Base-by-base conservation (phyloP, 148 eudicot genomes). In the Vaccinium myrtillus region DNA sequence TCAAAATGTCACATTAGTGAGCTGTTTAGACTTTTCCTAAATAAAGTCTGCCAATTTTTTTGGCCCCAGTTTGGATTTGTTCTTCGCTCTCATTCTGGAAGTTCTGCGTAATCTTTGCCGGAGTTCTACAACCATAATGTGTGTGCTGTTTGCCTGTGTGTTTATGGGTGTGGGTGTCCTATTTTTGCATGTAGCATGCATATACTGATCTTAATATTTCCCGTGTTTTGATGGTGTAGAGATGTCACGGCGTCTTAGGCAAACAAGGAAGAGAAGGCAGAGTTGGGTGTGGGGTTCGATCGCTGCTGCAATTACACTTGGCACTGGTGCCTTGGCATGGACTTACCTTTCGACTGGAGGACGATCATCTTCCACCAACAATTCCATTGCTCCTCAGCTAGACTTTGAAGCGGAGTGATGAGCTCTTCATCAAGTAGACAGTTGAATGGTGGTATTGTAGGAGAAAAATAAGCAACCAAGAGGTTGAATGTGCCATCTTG, bases 251-350 rank as follows among this genome's bases (percentile, higher is more conserved):
- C 91, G 85, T 65, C 90, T 92, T 78, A 89, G 99, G 88, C 98
- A 94, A 88, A 93, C 77, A 82, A 92, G 90, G 88, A 95, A 91
- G 89, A 93, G 84, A 88, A 90, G 90, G 87, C 98, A 93, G 88
- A 90, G 83, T 85, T 95, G 95, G 99, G 79, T 93, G 43, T 97
- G 95, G 98, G 93, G 95, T 36, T 91, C 96, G 18, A 82, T 94
- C 81, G 91, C 93, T 25, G 88, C 92, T 84, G 90, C 93, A 80
- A 88, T 94, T 49, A 90, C 95, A 25, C 83, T 94, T 10, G 99
- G 99, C 49, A 86, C 88, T 75, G 92, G 93, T 53, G 94, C 92
- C 49, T 87, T 94, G 81, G 93, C 92, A 46, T 96, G 96, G 94
- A 91, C 98, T 85, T 93, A 91, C 84, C 78, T 90, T 27, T 91